phyloP scores from a whole-genome alignment of 805 yeast genomes.

The Ogataea glucozyma region DNA sequence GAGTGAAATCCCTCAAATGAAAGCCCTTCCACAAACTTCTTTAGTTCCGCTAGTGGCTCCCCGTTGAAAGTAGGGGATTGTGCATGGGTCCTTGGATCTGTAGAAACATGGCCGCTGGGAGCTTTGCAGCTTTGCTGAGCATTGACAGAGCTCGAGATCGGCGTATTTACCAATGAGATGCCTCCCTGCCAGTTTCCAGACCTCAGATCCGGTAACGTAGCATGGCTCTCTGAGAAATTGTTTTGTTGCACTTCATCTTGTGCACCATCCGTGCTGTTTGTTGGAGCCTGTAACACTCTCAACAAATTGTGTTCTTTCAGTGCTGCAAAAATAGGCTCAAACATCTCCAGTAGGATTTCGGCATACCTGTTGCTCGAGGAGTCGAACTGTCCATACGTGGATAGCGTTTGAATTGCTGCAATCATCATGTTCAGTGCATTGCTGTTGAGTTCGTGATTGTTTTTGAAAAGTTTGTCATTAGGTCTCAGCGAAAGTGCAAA shows the following conservation, averaged over 20 bases:
- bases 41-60: conserved; percentile 14
- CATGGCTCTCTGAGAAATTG: too few relatives aligned
- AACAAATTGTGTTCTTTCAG: conserved; percentile 8
- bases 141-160: too few relatives aligned
- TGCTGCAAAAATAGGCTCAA: conserved; percentile 14
- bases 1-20: conserved; percentile 10
- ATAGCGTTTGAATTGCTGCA: conserved; percentile 15
- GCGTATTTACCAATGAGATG: conserved; percentile 1
- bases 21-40: conserved; percentile 20
- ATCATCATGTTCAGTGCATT: conserved; percentile 17
- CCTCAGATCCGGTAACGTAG: conserved; percentile 1
- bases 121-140: too few relatives aligned
- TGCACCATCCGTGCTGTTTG: conserved; percentile 5
- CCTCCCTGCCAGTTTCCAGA: conserved; percentile 3
- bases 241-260: not conserved
- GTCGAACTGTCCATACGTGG: conserved; percentile 17
- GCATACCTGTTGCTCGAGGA: conserved; percentile 17
- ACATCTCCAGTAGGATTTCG: conserved; percentile 20
- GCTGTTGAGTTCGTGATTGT: conserved; percentile 16
- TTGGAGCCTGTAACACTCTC: conserved; percentile 4
- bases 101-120: not conserved
- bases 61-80: conserved; percentile 3
- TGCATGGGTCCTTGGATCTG: not conserved
- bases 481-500: conserved; percentile 21
- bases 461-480: conserved; percentile 12